Base-by-base conservation (phyloP, 495 filamentous ascomycete genomes). In the Bathelium albidoporum region DNA sequence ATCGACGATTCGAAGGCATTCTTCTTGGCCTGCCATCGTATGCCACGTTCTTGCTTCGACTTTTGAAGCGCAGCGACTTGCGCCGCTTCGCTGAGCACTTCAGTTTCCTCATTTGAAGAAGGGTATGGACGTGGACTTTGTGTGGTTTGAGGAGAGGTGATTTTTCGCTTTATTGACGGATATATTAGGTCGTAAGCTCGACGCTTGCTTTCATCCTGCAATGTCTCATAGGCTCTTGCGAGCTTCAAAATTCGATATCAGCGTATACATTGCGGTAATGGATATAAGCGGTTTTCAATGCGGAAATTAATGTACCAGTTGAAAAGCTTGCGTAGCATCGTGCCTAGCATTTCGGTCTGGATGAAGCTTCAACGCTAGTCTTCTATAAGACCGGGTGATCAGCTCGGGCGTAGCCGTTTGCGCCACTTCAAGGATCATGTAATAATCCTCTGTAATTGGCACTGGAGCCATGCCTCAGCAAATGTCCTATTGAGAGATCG, bases 251-350 rank as follows among this genome's bases (percentile, higher is more conserved):
- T 58, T 59, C 45, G 26, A 45, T 58, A 61, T 62, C 60, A 62
- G 34, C 20, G 34, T n/a, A 22, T 61, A 62, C 28, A 58, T 59
- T 32, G 29, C 18, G 32, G 52, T 58, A 26, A 55, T 36, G 28
- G 45, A 66, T 16, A 22, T n/a, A 20, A 32, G 49, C 18, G 58
- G 26, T 24, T 66, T 26, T 59, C 62, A 20, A 63, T 32, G 16
- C 31, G 53, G 67, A 59, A 60, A 43, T 67, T 62, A 20, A 73
- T 69, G 66, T 65, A 73, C 73, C 39, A 65, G 60, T 62, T 75
- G 72, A 68, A 75, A 75, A 62, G 70, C 67, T 66, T 64, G 65
- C 28, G 73, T 75, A 64, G 73, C 60, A 66, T 73, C 64, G 43
- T 69, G 62, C 60, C 73, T 75, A 14, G 5, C 14, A 39, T 39